Base-by-base conservation (phyloP, 2,329 filamentous ascomycete species). In the Didymella sp. region DNA sequence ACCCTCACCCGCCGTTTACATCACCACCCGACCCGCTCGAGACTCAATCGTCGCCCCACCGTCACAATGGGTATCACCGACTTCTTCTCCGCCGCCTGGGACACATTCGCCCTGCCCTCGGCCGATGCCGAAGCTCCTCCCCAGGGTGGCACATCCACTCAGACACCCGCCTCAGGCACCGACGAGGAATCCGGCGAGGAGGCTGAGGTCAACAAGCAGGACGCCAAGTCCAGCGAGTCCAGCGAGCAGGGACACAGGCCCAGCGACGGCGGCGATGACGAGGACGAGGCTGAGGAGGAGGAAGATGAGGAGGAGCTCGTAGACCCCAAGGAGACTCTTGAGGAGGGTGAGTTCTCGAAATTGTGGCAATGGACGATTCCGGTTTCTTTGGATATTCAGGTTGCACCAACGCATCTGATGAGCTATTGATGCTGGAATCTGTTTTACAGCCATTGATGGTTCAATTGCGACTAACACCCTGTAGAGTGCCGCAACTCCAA, bases 401-500 rank as follows among this genome's bases (percentile, higher is more conserved):
- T 33, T 21, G 37, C 33, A 24, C 24, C 25, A 28, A 56, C 25
- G 51, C 19, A 25, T 33, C 24, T 43, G 49, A 58, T 50, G 56
- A 51, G 42, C 57, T 46, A 60, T 60, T 54, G 60, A 51, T 38
- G 37, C 19, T 33, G 25, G 38, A 38, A 27, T 13, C 13, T 6
- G 44, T 31, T 31, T 15, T 11, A 42, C 27, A 22, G 24, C 19
- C 55, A 58, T 40, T 31, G 44, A 21, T 35, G 47, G 61, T 47
- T 45, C 53, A 59, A 37, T 30, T 19, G 44, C 21, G 42, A 60
- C 68, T 72, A 59, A 66, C 59, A 31, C 52, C 66, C 30, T 33
- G 37, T 79, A 98, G 95, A 96, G 76, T 99, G 95, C 86, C 86
- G 87, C 80, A 87, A 94, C 78, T 92, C 92, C 65, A 85, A 89